A percentile compares a stretch with the other conserved stretches of the same genome.
These are phyloP conservation scores for Arabidopsis hybrid DNA, from an alignment of 441 rosid species.

Conservation along the genomic window DNA sequence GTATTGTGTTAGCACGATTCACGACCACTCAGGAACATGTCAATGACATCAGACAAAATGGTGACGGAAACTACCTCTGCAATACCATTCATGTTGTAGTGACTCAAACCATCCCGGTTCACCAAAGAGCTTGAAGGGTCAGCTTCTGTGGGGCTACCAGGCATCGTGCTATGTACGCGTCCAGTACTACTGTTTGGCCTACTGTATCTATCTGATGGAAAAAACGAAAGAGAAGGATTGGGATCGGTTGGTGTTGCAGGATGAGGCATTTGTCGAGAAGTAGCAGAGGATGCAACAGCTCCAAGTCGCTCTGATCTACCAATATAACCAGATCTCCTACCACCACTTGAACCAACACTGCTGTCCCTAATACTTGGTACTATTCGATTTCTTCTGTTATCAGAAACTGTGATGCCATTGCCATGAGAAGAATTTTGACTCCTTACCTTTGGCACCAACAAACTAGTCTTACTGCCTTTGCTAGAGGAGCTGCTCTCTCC, in stretches of 20 bases:
- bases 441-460: slow-evolving; percentile 50
- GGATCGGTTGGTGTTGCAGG: slow-evolving; percentile 50
- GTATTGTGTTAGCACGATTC: slow-evolving; percentile 3
- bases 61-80: slow-evolving; percentile 70
- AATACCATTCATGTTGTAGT: slow-evolving; percentile 75
- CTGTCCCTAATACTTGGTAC: slow-evolving; percentile 55
- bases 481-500: slow-evolving; percentile 72
- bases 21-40: slow-evolving; percentile 10
- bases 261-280: slow-evolving; percentile 50
- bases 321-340: slow-evolving; percentile 55
- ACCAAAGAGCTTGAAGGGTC: slow-evolving; percentile 51
- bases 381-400: slow-evolving; percentile 64
- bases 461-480: slow-evolving; percentile 62
- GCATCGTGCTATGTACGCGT: slow-evolving; percentile 46
- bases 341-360: slow-evolving; percentile 63
- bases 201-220: slow-evolving; percentile 32
- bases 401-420: slow-evolving; percentile 61
- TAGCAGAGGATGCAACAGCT: slow-evolving; percentile 37
- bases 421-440: slow-evolving; percentile 54
- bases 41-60: slow-evolving; percentile 38
- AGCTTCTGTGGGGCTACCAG: slow-evolving; percentile 61
- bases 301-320: slow-evolving; percentile 55
- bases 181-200: slow-evolving; percentile 35
- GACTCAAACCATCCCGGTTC: slow-evolving; percentile 62
- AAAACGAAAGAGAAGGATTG: slow-evolving; percentile 48